These are phyloP conservation scores for Amaranthus hypochondriacus DNA, from an alignment of 148 eudicot species.

Conservation along the genomic window DNA sequence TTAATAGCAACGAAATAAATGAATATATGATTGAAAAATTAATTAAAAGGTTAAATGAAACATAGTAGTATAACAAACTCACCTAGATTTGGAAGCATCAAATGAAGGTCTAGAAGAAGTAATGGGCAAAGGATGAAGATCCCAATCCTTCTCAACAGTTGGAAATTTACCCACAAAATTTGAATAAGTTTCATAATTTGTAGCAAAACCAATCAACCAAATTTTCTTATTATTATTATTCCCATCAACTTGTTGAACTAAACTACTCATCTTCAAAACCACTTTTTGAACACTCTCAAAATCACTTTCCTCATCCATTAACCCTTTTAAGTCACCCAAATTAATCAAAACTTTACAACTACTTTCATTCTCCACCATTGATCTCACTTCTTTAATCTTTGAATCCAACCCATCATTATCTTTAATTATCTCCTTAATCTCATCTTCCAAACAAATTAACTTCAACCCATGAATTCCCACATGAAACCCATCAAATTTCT, in stretches of 20 bases:
- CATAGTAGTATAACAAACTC: background rate
- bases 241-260: constrained; percentile 40
- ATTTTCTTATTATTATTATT: constrained; percentile 24
- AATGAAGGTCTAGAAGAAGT: constrained; percentile 37
- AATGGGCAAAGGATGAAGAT: constrained; percentile 57
- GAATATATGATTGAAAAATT: background rate
- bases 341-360: constrained; percentile 35
- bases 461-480: constrained; percentile 38
- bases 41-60: background rate
- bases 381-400: constrained; percentile 44
- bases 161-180: constrained; percentile 50
- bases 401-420: constrained; percentile 31
- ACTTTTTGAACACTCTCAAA: constrained; percentile 29
- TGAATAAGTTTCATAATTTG: constrained; percentile 40
- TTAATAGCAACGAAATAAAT: background rate
- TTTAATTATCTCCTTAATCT: constrained; percentile 35
- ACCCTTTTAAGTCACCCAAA: constrained; percentile 57
- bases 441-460: constrained; percentile 42
- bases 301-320: constrained; percentile 28
- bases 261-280: constrained; percentile 34
- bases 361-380: constrained; percentile 24
- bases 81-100: constrained; percentile 62
- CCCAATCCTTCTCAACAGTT: constrained; percentile 54
- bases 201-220: constrained; percentile 51
- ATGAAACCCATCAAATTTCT: constrained; percentile 29